Percentiles rank a stretch among this genome's conserved stretches.
Evolutionary conservation across 139 green algal genomes (phyloP).

Genomic region (Closterium sp.): DNA sequence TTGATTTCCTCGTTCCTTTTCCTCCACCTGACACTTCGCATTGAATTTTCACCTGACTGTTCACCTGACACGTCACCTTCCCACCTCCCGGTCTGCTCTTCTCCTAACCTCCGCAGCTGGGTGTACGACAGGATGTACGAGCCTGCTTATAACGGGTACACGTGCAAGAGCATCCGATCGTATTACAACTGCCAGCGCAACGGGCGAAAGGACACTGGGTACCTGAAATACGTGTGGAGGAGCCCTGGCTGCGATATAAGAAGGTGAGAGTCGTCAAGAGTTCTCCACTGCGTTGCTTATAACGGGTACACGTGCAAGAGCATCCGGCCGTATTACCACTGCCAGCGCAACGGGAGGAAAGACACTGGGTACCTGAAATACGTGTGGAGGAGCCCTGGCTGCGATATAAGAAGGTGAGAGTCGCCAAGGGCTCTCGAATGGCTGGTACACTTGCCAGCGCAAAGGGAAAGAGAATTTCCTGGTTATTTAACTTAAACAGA

Average conservation of each 20-base stretch:
- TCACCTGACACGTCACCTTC: background rate
- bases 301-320: background rate
- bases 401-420: background rate
- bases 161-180: background rate
- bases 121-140: background rate
- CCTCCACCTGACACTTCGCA: background rate
- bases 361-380: background rate
- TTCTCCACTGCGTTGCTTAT: background rate
- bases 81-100: background rate
- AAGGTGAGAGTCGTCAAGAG: background rate
- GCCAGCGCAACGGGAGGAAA: background rate
- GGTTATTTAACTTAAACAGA: too few relatives aligned
- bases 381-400: background rate
- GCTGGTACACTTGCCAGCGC: background rate
- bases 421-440: too few relatives aligned
- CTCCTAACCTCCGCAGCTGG: background rate
- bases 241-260: background rate
- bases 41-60: background rate
- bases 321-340: background rate
- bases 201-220: background rate
- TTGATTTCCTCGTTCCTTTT: background rate
- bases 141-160: background rate
- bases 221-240: background rate
- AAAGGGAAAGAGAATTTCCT: background rate
- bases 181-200: background rate